Evolutionary conservation across 2,329 filamentous ascomycete genomes (phyloP), one percentile per base, ranked within the genome.

Genomic region (Alternaria conjuncta): DNA sequence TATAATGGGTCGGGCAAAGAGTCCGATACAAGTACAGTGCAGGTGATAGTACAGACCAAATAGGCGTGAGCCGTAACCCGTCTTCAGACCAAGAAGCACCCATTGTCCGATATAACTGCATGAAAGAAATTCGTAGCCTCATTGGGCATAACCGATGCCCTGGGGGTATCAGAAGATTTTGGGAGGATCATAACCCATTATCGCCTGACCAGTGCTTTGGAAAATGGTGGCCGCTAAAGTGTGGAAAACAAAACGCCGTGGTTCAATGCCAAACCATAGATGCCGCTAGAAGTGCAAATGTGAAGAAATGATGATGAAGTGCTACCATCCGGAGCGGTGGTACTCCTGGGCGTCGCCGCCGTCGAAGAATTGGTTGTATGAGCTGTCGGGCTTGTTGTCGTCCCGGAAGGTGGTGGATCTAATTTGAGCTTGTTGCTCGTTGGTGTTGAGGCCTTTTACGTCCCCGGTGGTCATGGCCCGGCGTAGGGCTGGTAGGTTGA

Each of bases 381-480:
- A 93, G 74, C 86, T 89, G 73, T 90, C 88, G 74, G 91, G 91
- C 65, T 86, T 84, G 59, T 85, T 74, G 83, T 90, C 82, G 82
- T 88, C 83, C 84, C 78, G 84, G 84, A 81, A 86, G 11, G 71
- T 69, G 87, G 87, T 80, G 4, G 84, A 81, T 70, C 92, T 90
- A 53, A 68, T 71, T 36, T 68, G 64, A 55, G 69, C 66, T 54
- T 72, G 68, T 57, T 72, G 69, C 21, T 65, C 63, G 51, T 71
- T 91, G 93, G 79, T 96, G 89, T 91, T 92, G 46, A 98, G 86
- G 79, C 96, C 96, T 65, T 92, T 92, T 67, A 97, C 89, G 76
- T 97, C 94, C 69, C 95, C 92, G 3, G 95, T 92, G 28, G 78
- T 80, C 66, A 74, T 74, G 55, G 77, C 78, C 26, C 78, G 67